Evolutionary conservation across 1,284 basidiomycete species (phyloP), one percentile per base, ranked within the genome.

Genomic region (Marasmius oreades): DNA sequence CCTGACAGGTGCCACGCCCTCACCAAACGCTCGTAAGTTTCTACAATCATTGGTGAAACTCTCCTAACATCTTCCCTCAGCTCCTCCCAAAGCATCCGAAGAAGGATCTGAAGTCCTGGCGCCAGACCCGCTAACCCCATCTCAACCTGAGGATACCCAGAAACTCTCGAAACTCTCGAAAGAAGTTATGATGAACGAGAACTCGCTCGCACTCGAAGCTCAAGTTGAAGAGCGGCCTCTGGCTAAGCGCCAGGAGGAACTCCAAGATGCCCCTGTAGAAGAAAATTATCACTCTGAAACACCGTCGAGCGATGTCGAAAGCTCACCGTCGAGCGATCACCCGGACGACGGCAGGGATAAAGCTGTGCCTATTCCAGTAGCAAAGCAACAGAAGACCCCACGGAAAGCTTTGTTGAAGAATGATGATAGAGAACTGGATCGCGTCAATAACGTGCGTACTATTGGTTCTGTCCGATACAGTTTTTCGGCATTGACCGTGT

Each of bases 161-260:
- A 79, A 81, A n/a, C n/a, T n/a, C n/a, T n/a, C n/a, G n/a, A 16
- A 33, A n/a, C 4, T 50, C 47, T 50, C 47, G 6, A 50, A 50
- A 63, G 82, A 78, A 37, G 79, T 76, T 22, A 77, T 88, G 69
- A 68, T 88, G 12, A 78, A 77, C 14, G 78, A 78, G 59, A 91
- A 91, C 60, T 82, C 84, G 5, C 76, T 86, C 48, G 83, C 86
- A 5, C 77, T 98, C 18, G 88, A 93, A 63, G 88, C 92, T 46
- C 90, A 96, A 65, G 78, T 94, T 2, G 90, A 93, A 65, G 86
- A 90, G 58, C 79, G 95, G 36, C 95, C 95, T 1, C 70, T 98
- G 37, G 93, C 92, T 12, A 93, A 90, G 77, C 87, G 89, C 70
- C 93, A 96, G 69, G 89, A 93, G 66, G 85, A 88, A 64, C 73